Conservation (phyloP, 108 stramenopile species). For the Mayamaea pseudoterrestris region DNA sequence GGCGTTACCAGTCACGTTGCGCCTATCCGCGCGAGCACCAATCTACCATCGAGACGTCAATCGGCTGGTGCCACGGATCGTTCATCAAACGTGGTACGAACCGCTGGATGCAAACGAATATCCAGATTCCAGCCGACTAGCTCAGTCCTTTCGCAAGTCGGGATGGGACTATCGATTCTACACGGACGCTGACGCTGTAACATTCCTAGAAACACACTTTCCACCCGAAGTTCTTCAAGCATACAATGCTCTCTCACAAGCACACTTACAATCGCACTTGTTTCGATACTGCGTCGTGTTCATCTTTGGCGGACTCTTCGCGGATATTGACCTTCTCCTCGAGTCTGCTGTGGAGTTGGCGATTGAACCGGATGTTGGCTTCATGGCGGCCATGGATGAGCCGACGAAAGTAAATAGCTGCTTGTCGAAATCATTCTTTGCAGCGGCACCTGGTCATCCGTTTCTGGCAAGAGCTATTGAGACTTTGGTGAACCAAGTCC, state of each 20-base stretch:
- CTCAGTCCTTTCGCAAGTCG: conserved; percentile 56
- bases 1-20: conserved; percentile 25
- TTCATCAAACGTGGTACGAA: conserved; percentile 69
- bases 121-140: conserved; percentile 59
- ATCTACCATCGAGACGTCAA: conserved; percentile 39
- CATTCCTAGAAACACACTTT: conserved; percentile 52
- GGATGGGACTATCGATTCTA: conserved; percentile 75
- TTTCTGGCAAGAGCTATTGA: conserved; percentile 70
- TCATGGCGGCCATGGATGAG: conserved; percentile 69
- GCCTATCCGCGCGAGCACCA: conserved; percentile 41
- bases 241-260: conserved; percentile 53
- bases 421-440: conserved; percentile 80
- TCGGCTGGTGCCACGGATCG: conserved; percentile 59
- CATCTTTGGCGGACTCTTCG: conserved; percentile 70
- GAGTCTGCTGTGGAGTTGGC: conserved; percentile 62
- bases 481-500: conserved; percentile 73
- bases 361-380: conserved; percentile 55
- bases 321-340: conserved; percentile 75
- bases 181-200: conserved; percentile 40
- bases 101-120: conserved; percentile 33
- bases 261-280: conserved; percentile 70
- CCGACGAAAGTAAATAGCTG: conserved; percentile 52
- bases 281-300: conserved; percentile 77
- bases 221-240: conserved; percentile 61
- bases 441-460: conserved; percentile 72